Conservation (phyloP, 768 basidiomycete genomes). For the Hydnum rufescens region DNA sequence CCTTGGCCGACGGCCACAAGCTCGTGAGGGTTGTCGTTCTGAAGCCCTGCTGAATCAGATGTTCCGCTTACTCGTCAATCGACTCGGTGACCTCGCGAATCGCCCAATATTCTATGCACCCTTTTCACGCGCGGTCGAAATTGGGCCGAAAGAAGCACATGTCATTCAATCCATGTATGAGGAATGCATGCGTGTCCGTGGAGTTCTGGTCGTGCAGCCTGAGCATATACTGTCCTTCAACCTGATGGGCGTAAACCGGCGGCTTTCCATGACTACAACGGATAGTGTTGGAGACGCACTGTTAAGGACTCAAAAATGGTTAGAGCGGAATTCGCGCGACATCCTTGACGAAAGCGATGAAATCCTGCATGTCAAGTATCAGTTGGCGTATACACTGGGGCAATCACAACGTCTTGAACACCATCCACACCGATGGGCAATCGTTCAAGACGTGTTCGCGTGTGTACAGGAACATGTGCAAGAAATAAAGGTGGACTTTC, state of each 20-base stretch:
- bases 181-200: constrained; percentile 1
- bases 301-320: constrained; percentile 9
- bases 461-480: not conserved
- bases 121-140: constrained; percentile 23
- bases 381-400: constrained; percentile 29
- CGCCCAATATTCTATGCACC: constrained; percentile 31
- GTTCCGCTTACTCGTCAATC: constrained; percentile 28
- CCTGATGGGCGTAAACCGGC: constrained; percentile 26
- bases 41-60: constrained; percentile 27
- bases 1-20: constrained; percentile 25
- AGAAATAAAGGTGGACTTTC: not conserved
- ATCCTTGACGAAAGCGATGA: constrained; percentile 14
- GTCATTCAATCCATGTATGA: not conserved
- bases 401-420: constrained; percentile 21
- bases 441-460: constrained; percentile 19
- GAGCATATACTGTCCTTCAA: constrained; percentile 35
- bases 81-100: constrained; percentile 26
- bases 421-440: constrained; percentile 26
- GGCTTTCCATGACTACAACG: constrained; percentile 7
- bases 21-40: constrained; percentile 31
- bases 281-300: not conserved
- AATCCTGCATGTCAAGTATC: constrained; percentile 28
- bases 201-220: constrained; percentile 29
- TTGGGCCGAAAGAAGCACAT: not conserved
- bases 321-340: constrained; percentile 9